phyloP scores from a whole-genome alignment of 139 green algal species.

The Tetradesmus obliquus region DNA sequence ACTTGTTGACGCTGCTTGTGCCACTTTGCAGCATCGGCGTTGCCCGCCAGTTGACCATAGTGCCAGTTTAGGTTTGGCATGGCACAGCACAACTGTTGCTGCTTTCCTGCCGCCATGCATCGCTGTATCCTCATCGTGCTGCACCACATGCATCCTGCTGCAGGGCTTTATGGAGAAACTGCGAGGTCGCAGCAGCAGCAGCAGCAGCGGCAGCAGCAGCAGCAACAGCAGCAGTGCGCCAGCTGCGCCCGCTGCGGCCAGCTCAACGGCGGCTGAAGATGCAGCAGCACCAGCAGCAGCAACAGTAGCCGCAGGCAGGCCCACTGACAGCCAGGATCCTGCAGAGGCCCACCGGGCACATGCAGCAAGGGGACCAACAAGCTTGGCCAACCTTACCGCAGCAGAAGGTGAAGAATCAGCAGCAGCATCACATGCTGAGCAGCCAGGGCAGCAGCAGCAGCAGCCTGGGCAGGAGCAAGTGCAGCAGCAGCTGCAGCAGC shows the following conservation, averaged over 20 bases:
- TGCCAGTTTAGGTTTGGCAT: no score
- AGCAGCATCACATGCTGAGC: background rate
- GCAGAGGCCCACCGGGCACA: background rate
- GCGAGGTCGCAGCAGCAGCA: conserved; percentile 47
- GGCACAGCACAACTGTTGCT: background rate
- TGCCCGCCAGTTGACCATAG: no score
- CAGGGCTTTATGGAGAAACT: conserved; percentile 31
- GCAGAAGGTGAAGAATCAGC: background rate
- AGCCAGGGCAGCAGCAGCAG: background rate
- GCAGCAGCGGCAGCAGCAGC: conserved; percentile 44
- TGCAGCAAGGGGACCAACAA: conserved; percentile 42
- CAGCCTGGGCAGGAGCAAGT: background rate
- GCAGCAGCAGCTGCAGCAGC: conserved; percentile 34
- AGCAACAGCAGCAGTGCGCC: background rate
- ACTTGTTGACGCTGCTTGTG: background rate
- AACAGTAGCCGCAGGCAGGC: background rate
- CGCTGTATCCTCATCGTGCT: no score
- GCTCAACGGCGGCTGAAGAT: background rate
- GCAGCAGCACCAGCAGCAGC: background rate
- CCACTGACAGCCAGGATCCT: background rate
- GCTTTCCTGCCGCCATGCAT: background rate
- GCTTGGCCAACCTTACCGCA: conserved; percentile 6
- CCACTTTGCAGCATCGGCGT: no score
- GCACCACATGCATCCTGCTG: background rate
- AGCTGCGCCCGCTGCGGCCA: background rate